phyloP scores from a whole-genome alignment of 2,329 filamentous ascomycete species.

The Colletotrichum falcatum region DNA sequence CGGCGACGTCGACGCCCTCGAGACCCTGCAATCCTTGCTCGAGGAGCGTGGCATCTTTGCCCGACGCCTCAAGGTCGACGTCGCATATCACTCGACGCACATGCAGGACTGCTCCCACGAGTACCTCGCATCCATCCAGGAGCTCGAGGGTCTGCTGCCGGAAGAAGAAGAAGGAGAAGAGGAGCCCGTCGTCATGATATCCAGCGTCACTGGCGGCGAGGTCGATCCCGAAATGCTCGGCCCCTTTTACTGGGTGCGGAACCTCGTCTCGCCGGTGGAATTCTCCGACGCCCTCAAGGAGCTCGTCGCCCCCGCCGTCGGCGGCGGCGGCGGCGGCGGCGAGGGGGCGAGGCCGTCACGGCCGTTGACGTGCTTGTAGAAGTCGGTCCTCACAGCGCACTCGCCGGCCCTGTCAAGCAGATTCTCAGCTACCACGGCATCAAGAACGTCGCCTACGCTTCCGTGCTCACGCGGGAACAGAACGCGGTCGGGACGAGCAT shows the following conservation, averaged over 20 bases:
- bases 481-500: slow-evolving; percentile 50
- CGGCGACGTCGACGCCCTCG: slow-evolving; percentile 28
- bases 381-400: slow-evolving; percentile 47
- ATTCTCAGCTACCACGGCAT: slow-evolving; percentile 39
- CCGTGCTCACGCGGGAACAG: neutral
- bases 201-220: slow-evolving; percentile 6
- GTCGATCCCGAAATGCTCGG: slow-evolving; percentile 3
- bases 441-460: slow-evolving; percentile 12
- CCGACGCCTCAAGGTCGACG: slow-evolving; percentile 42
- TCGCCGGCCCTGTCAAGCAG: slow-evolving; percentile 48
- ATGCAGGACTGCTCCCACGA: slow-evolving; percentile 30
- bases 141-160: neutral
- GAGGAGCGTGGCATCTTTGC: slow-evolving; percentile 38
- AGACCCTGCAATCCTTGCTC: neutral
- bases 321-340: too few species aligned
- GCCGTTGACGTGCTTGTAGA: slow-evolving; percentile 46
- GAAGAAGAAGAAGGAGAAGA: too few species aligned
- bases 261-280: slow-evolving; percentile 34
- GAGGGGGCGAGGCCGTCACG: slow-evolving; percentile 1
- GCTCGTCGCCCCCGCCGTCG: slow-evolving; percentile 45
- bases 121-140: neutral
- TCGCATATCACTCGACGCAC: slow-evolving; percentile 44
- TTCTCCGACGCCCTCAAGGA: slow-evolving; percentile 50
- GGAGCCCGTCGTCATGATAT: slow-evolving; percentile 3
- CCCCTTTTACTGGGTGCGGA: slow-evolving; percentile 35